Percentiles rank a stretch among this genome's conserved stretches.
Conservation (phyloP, 1,284 basidiomycete genomes). For the Pseudozyma pruni region DNA sequence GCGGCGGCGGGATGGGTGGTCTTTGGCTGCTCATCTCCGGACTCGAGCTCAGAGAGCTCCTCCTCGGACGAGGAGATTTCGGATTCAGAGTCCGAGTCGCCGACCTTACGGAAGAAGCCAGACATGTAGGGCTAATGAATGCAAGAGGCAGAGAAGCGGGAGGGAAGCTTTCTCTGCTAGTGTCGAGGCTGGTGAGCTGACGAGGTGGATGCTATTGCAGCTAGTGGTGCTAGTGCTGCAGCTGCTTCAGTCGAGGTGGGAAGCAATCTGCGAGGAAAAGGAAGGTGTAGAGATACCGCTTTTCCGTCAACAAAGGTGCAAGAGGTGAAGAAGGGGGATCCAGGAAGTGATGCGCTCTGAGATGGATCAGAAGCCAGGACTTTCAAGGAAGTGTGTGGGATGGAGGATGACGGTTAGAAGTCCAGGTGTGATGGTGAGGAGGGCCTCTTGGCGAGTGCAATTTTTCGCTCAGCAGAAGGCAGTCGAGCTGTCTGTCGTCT, state of each 20-base stretch:
- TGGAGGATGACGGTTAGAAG: conserved; percentile 14
- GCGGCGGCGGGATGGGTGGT: conserved; percentile 51
- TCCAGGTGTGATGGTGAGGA: conserved; percentile 23
- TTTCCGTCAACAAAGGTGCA: conserved; percentile 32
- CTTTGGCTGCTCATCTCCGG: conserved; percentile 60
- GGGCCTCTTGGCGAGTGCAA: conserved; percentile 4
- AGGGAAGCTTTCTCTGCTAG: conserved; percentile 20
- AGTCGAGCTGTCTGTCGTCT: too few species aligned
- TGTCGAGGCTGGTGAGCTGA: not conserved
- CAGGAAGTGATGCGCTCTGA: conserved; percentile 36
- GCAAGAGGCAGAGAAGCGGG: conserved; percentile 26
- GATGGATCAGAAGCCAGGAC: conserved; percentile 28
- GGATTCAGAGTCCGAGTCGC: conserved; percentile 67
- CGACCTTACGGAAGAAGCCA: conserved; percentile 65
- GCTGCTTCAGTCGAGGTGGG: not conserved
- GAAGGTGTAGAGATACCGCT: conserved; percentile 44
- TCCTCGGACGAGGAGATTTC: conserved; percentile 65
- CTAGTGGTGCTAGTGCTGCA: not conserved
- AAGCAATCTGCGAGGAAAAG: conserved; percentile 40
- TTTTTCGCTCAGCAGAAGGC: conserved; percentile 34
- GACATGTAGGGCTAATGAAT: conserved; percentile 50
- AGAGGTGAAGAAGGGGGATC: conserved; percentile 13
- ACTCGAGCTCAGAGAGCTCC: conserved; percentile 65
- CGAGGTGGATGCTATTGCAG: conserved; percentile 1
- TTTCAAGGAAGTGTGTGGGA: conserved; percentile 32